These are phyloP conservation scores for Salvia rosmarinus DNA, from an alignment of 257 asterid genomes.

Conservation along the genomic window DNA sequence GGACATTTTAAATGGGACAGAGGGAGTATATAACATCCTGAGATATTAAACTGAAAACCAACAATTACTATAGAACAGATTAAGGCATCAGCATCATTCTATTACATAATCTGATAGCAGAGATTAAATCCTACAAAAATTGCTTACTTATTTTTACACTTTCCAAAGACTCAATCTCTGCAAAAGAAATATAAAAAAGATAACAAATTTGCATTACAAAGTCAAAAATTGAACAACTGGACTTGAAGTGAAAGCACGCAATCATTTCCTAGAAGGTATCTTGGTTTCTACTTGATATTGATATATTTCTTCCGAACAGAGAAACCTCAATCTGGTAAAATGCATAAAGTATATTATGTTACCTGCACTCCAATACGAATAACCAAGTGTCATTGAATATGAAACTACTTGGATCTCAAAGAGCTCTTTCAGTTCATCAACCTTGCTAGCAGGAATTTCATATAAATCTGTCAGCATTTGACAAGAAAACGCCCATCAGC, in stretches of 20 bases:
- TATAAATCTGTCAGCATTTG: slow-evolving; percentile 63
- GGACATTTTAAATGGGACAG: too few species aligned
- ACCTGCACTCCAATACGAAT: slow-evolving; percentile 96
- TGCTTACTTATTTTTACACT: not conserved
- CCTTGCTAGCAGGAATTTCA: slow-evolving; percentile 65
- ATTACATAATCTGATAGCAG: not conserved
- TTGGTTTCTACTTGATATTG: not conserved
- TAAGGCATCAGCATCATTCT: not conserved
- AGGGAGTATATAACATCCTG: too few species aligned
- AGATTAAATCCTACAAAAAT: not conserved
- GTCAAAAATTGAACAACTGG: not conserved
- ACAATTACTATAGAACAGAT: too few species aligned
- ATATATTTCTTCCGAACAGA: not conserved
- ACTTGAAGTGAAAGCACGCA: slow-evolving; percentile 5
- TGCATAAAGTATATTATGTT: slow-evolving; percentile 17
- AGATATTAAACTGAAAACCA: too few species aligned
- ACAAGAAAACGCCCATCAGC: slow-evolving; percentile 7
- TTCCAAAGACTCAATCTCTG: not conserved
- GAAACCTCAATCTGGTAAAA: not conserved
- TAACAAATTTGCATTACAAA: not conserved
- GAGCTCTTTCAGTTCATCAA: slow-evolving; percentile 68
- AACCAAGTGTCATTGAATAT: slow-evolving; percentile 74
- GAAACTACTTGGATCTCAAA: slow-evolving; percentile 79
- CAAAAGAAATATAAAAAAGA: not conserved
- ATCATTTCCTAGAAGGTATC: slow-evolving; percentile 17